Conservation (phyloP, 2,329 filamentous ascomycete genomes). For the Beauveria brongniartii region DNA sequence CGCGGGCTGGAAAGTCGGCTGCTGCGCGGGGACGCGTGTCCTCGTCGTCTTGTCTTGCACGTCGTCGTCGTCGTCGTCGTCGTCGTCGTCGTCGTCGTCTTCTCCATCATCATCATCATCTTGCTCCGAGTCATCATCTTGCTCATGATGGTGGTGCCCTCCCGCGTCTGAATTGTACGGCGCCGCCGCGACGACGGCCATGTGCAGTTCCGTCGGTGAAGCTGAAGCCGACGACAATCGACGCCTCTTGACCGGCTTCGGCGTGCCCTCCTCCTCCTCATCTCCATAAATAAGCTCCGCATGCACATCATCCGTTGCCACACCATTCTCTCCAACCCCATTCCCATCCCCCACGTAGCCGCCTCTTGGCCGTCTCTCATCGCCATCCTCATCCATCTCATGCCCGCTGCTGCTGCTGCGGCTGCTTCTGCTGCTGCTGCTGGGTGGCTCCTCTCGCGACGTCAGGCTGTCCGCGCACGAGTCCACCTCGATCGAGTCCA, state of each 20-base stretch:
- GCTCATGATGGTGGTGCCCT: background rate
- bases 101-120: slow-evolving; percentile 12
- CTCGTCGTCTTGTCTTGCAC: slow-evolving; percentile 11
- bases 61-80: slow-evolving; percentile 3
- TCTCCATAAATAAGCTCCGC: background rate
- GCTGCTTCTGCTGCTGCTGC: background rate
- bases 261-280: background rate
- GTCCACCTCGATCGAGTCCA: slow-evolving; percentile 23
- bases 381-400: background rate
- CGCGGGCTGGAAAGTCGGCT: slow-evolving; percentile 30
- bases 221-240: background rate
- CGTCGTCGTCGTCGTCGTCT: slow-evolving; percentile 2
- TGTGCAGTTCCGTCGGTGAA: background rate
- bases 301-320: background rate
- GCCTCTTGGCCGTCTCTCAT: no score
- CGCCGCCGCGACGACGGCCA: background rate
- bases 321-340: slow-evolving; percentile 4
- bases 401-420: background rate
- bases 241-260: slow-evolving; percentile 19
- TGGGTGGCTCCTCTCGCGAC: background rate
- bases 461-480: slow-evolving; percentile 13
- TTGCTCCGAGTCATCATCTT: background rate
- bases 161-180: background rate
- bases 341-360: slow-evolving; percentile 4
- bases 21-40: slow-evolving; percentile 16